phyloP scores from a whole-genome alignment of 2,329 filamentous ascomycete genomes.

The Epichloe coenophiala region DNA sequence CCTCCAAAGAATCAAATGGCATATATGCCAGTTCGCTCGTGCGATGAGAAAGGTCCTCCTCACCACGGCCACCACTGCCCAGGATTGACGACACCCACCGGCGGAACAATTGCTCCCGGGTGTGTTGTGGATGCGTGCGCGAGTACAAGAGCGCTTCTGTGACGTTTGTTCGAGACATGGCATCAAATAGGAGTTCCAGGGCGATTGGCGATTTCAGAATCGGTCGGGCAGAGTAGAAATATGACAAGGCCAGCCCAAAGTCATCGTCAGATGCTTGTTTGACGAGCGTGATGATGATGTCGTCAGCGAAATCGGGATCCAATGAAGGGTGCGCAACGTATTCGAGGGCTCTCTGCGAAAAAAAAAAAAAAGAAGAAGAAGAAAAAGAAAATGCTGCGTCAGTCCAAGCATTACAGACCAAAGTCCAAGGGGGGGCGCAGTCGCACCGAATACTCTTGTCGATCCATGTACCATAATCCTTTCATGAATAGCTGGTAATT shows the following conservation, averaged over 20 bases:
- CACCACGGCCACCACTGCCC: slow-evolving; percentile 19
- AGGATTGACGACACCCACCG: slow-evolving; percentile 49
- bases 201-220: slow-evolving; percentile 51
- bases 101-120: slow-evolving; percentile 53
- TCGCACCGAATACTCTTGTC: slow-evolving; percentile 49
- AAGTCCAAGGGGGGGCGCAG: not conserved
- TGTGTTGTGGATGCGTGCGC: slow-evolving; percentile 46
- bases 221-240: slow-evolving; percentile 65
- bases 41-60: slow-evolving; percentile 34
- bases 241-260: slow-evolving; percentile 56
- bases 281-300: slow-evolving; percentile 60
- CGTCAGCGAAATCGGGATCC: slow-evolving; percentile 68
- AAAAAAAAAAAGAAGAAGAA: too few relatives aligned
- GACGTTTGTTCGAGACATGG: slow-evolving; percentile 52
- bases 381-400: not conserved
- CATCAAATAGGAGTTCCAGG: slow-evolving; percentile 53
- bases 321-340: slow-evolving; percentile 69
- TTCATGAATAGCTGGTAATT: slow-evolving; percentile 73
- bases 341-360: slow-evolving; percentile 49
- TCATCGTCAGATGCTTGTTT: slow-evolving; percentile 45
- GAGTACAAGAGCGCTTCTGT: slow-evolving; percentile 64
- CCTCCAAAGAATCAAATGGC: slow-evolving; percentile 58
- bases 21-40: slow-evolving; percentile 59
- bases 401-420: not conserved
- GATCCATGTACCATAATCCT: slow-evolving; percentile 71